These are phyloP conservation scores for Stellera chamaejasme DNA, from an alignment of 345 rosid genomes.

Conservation along the genomic window DNA sequence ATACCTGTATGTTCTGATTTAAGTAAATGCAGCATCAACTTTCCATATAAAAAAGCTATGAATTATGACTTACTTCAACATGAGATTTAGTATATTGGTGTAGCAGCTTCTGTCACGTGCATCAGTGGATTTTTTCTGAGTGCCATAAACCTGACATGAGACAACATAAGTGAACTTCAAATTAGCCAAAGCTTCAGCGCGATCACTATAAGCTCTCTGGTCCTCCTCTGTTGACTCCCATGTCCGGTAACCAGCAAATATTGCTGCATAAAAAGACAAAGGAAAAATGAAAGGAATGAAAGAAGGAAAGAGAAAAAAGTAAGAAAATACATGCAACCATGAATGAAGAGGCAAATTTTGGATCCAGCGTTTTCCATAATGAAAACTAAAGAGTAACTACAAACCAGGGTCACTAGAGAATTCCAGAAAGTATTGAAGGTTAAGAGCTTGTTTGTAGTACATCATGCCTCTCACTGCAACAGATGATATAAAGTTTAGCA, in stretches of 20 bases:
- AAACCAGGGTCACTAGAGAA: constrained; percentile 49
- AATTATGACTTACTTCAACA: constrained; percentile 60
- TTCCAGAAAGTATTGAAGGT: constrained; percentile 73
- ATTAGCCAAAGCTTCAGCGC: constrained; percentile 66
- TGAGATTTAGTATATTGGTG: constrained; percentile 71
- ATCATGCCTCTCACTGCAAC: constrained; percentile 93
- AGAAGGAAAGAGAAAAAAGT: constrained; percentile 1
- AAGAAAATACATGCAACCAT: constrained; percentile 1
- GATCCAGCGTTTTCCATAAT: background rate
- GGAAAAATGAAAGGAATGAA: background rate
- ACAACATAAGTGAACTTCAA: constrained; percentile 95
- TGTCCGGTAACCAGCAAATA: constrained; percentile 22
- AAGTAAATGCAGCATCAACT: constrained; percentile 11
- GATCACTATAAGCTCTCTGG: constrained; percentile 20
- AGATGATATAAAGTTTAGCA: constrained; percentile 11
- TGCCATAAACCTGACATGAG: constrained; percentile 91
- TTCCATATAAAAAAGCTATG: background rate
- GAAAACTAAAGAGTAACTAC: constrained; percentile 20
- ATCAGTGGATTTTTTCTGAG: constrained; percentile 69
- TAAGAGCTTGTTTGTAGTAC: constrained; percentile 78
- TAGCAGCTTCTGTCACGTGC: constrained; percentile 50
- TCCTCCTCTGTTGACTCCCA: constrained; percentile 23
- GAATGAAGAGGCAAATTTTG: background rate
- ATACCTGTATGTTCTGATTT: constrained; percentile 37
- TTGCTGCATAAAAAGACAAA: constrained; percentile 34